Evolutionary conservation across 306 rosid genomes (phyloP), one percentile per base, ranked within the genome.

Genomic region (Cyamopsis tetragonoloba): DNA sequence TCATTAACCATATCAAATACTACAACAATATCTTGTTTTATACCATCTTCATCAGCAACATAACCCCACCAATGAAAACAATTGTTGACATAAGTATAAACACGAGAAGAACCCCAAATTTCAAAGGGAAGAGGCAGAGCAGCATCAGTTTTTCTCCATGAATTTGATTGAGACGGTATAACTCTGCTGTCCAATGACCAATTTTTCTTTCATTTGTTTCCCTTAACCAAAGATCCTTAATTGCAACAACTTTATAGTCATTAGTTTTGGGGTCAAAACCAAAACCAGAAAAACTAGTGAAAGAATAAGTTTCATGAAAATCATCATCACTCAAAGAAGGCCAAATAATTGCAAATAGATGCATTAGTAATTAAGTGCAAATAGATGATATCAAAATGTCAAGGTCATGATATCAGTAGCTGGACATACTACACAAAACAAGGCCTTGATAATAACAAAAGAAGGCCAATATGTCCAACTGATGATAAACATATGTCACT

Each of bases 21-120:
- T 3, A 62, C 11, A 62, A 42, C 69, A 62, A 62, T 17, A 7
- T 62, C 54, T 15, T 42, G 3, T 2, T 7, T 24, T 9, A 0
- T 5, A 2, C 39, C 41, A 9, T 24, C 24, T 1, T 62, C 39
- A n/a, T 62, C 53, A 4, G n/a, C n/a, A 12, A 26, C 66, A 23
- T 7, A 41, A 1, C 72, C 63, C 65, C 38, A 73, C 78, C 78
- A 73, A 4, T 73, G 78, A 19, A 13, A 73, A 31, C 72, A 73
- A 42, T 73, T 19, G 30, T 54, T 53, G 2, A 42, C 78, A 14
- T 41, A 73, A 31, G 78, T 73, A 3, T 53, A 54, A 42, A 73
- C 66, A 4, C 46, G 10, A 19, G 78, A 73, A 4, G 71, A 51
- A 3, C 56, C 71, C 31, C 56, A 39, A 18, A 72, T 62, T 39